Conservation (phyloP, 176 grass and related monocot genomes). For the Coix lacrymajobi region DNA sequence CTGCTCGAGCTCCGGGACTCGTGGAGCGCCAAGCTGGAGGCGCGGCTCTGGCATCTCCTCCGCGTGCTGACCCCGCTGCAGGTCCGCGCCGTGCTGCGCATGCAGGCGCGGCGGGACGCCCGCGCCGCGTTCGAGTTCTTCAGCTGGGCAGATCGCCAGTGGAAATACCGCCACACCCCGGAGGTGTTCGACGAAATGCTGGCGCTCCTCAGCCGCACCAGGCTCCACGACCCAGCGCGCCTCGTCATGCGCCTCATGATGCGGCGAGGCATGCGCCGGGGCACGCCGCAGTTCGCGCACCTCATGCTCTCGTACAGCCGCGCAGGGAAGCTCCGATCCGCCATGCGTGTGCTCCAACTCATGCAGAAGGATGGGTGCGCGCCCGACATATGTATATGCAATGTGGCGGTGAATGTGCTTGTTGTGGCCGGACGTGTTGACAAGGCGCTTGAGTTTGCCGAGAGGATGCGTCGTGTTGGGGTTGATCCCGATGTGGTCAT, state of each 20-base stretch:
- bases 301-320: constrained; percentile 92
- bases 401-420: constrained; percentile 63
- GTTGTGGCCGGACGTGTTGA: constrained; percentile 57
- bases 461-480: constrained; percentile 59
- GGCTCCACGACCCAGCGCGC: constrained; percentile 66
- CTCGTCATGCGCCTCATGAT: constrained; percentile 85
- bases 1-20: constrained; percentile 60
- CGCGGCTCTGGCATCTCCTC: constrained; percentile 59
- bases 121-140: constrained; percentile 76
- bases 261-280: constrained; percentile 38
- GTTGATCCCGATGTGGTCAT: constrained; percentile 49
- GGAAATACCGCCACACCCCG: constrained; percentile 78
- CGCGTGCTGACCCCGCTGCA: constrained; percentile 54
- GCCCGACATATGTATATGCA: constrained; percentile 65
- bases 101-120: constrained; percentile 49
- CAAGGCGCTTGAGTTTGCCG: constrained; percentile 59
- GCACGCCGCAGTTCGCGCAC: constrained; percentile 44
- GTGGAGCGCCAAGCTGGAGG: constrained; percentile 72
- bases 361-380: constrained; percentile 89
- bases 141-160: constrained; percentile 75
- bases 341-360: constrained; percentile 85
- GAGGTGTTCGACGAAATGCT: constrained; percentile 85
- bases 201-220: constrained; percentile 67
- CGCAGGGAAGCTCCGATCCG: constrained; percentile 67
- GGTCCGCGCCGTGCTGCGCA: constrained; percentile 63